Percentiles rank a stretch among this genome's conserved stretches.
These are phyloP conservation scores for Balamuthia mandrillaris DNA, from an alignment of 208 protist genomes.

Conservation along the genomic window DNA sequence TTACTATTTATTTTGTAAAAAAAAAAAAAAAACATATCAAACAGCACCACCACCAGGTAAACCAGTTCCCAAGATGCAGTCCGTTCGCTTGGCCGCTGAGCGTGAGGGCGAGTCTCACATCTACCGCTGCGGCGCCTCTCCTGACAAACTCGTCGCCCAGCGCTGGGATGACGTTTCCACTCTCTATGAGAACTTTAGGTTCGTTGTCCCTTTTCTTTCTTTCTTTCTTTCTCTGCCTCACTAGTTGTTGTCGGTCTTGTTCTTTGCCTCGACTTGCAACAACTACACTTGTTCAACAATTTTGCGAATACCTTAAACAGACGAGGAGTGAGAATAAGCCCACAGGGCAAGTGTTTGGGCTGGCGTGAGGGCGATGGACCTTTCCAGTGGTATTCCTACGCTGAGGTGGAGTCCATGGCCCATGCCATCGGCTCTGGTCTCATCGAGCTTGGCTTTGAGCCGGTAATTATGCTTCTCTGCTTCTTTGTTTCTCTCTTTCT, in stretches of 20 bases:
- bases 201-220: not conserved
- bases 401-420: not conserved
- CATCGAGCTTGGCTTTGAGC: not conserved
- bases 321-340: not conserved
- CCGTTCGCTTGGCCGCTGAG: not conserved
- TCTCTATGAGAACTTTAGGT: conserved; percentile 29
- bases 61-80: no score
- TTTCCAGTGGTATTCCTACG: not conserved
- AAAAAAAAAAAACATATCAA: no score
- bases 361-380: not conserved
- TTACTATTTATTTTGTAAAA: no score
- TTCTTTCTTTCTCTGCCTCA: not conserved
- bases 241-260: not conserved
- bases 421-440: not conserved
- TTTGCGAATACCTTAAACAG: no score
- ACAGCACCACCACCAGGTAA: no score
- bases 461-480: not conserved
- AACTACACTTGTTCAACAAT: no score
- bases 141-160: not conserved
- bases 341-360: conserved; percentile 7
- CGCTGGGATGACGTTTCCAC: not conserved
- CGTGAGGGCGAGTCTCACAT: conserved; percentile 1
- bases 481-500: not conserved
- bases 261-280: not conserved
- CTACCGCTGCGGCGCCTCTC: not conserved